phyloP scores from a whole-genome alignment of 129 eudicot species.

The Oenanthe sinensis region DNA sequence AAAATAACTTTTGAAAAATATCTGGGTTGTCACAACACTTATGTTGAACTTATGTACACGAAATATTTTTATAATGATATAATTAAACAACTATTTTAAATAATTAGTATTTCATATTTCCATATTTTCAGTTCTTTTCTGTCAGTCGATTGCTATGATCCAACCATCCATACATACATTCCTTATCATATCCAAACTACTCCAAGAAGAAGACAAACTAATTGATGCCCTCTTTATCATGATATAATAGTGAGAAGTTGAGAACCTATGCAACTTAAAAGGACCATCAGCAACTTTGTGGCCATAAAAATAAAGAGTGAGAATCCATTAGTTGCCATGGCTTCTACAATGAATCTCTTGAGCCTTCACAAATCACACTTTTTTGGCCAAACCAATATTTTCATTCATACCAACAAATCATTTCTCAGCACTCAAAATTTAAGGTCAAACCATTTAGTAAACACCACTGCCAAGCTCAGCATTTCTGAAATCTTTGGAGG shows the following conservation, averaged over 20 bases:
- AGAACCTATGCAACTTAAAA: not conserved
- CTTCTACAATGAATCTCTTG: constrained; percentile 47
- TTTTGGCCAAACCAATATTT: constrained; percentile 35
- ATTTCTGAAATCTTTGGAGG: constrained; percentile 78
- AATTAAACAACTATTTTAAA: too few relatives aligned
- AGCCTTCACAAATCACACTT: constrained; percentile 52
- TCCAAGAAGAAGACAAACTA: not conserved
- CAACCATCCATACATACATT: not conserved
- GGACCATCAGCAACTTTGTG: constrained; percentile 2
- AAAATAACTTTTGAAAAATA: too few relatives aligned
- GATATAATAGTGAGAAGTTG: not conserved
- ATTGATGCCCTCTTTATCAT: not conserved
- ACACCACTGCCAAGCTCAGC: constrained; percentile 55
- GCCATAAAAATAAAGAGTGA: not conserved
- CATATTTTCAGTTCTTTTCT: not conserved
- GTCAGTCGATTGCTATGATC: not conserved
- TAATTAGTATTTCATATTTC: too few relatives aligned
- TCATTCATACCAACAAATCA: constrained; percentile 22
- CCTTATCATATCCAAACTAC: not conserved
- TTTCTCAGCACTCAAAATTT: constrained; percentile 21
- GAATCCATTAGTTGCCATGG: constrained; percentile 28
- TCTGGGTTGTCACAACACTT: too few relatives aligned
- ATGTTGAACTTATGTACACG: too few relatives aligned
- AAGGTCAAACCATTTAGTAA: constrained; percentile 13
- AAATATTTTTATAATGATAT: too few relatives aligned